These are phyloP conservation scores for Tillandsia fasciculata DNA, from an alignment of 176 grass and related monocot species.

Conservation along the genomic window DNA sequence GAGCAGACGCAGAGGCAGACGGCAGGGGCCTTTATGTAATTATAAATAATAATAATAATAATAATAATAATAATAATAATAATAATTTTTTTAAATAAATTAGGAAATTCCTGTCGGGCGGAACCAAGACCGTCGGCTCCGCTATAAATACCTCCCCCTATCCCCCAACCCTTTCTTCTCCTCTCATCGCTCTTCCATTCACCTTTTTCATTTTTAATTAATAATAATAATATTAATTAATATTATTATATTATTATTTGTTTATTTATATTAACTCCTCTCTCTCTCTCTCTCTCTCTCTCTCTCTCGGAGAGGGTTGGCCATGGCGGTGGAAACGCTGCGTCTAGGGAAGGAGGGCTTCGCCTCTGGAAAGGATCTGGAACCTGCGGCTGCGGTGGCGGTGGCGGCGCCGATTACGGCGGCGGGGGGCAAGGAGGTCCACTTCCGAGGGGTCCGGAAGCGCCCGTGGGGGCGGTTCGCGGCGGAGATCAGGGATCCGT, in stretches of 20 bases:
- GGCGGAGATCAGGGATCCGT: constrained; percentile 22
- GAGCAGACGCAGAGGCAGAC: too few species aligned
- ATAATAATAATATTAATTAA: background rate
- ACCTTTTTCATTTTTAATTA: background rate
- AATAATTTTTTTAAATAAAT: background rate
- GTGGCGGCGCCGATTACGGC: too few species aligned
- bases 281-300: too few species aligned
- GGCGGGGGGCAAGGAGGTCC: constrained; percentile 4
- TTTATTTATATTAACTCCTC: too few species aligned
- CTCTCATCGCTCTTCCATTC: background rate
- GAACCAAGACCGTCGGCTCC: constrained; percentile 10
- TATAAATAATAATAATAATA: background rate
- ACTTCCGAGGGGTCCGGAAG: constrained; percentile 21
- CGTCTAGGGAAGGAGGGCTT: background rate
- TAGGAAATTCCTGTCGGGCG: constrained; percentile 17
- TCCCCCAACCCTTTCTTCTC: background rate
- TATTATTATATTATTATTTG: too few species aligned
- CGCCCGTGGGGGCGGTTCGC: constrained; percentile 24
- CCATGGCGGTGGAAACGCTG: constrained; percentile 1
- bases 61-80: background rate
- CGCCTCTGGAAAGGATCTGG: background rate
- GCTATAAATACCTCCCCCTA: constrained; percentile 7
- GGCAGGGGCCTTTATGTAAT: background rate
- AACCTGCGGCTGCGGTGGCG: background rate
- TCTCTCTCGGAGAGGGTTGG: background rate